Base-by-base conservation (phyloP, 805 yeast species). In the Pichia thaimueangensis region DNA sequence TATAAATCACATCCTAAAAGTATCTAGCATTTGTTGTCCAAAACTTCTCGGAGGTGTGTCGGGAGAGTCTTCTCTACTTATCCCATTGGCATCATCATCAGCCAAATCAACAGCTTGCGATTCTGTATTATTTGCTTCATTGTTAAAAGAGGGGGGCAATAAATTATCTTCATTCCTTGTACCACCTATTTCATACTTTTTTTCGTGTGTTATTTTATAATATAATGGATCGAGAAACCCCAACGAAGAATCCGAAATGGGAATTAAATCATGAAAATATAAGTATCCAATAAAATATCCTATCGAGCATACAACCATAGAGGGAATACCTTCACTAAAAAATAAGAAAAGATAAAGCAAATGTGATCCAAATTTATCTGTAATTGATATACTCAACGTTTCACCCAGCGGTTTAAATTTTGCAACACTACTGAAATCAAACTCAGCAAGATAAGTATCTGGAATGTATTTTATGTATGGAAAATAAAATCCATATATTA, bases 31-130 rank as follows among this genome's bases (percentile, higher is more conserved):
- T 51, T 78, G 85, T 19, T 74, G 67, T 2, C 82, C 78, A 28
- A 80, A 59, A 0, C 85, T 76, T 39, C 86, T 60, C n/a, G 70
- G 75, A 0, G 85, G 85, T 15, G 79, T 78, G 44, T 76, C 83
- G 0, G 85, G 85, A 15, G 79, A 78, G 44, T 76, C 83, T 8
- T 74, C 73, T 37, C 74, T 55, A 16, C 68, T 38, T 12, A 20
- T 22, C 6, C 13, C 30, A 9, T 27, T 29, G 10, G 20, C 25
- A 15, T 37, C 43, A 2, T 40, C 43, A 21, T 34, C 38, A 8
- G 28, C 37, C 23, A 40, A 28, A 22, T 40, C 43, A 3, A 35
- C n/a, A 2, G 43, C 27, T 20, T 40, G 43, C 10, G 43, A 28
- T 33, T 20, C 38, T 11, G 21, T 68, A 23, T 59, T 68, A 10